phyloP scores from a whole-genome alignment of 2,329 filamentous ascomycete genomes.

The Phyllosticta citriasiana region DNA sequence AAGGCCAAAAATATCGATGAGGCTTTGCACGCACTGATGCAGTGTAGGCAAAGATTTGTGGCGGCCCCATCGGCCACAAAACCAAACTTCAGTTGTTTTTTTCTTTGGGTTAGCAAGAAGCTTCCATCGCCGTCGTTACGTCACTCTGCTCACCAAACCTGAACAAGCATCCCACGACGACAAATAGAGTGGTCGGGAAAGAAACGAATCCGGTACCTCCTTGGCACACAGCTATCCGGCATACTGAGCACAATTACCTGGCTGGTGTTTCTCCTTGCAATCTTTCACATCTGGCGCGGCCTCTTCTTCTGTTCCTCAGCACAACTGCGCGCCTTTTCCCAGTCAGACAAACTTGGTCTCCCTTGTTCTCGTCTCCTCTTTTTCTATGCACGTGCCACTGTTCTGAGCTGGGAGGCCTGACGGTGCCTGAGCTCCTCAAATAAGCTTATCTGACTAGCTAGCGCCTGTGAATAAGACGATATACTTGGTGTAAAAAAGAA shows the following conservation, averaged over 20 bases:
- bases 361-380: background rate
- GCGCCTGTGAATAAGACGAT: background rate
- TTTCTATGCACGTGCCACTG: background rate
- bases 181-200: background rate
- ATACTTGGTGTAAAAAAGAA: background rate
- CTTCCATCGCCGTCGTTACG: background rate
- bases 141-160: background rate
- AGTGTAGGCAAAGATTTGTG: background rate
- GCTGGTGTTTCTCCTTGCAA: background rate
- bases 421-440: background rate
- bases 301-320: background rate
- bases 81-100: background rate
- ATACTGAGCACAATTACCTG: background rate
- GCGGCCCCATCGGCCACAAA: background rate
- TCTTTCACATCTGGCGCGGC: background rate
- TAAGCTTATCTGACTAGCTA: background rate
- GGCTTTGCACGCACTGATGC: background rate
- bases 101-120: background rate
- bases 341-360: background rate
- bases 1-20: background rate
- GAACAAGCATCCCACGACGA: background rate
- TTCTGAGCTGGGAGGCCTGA: background rate
- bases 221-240: background rate
- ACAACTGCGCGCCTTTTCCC: background rate
- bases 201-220: background rate